Base-by-base conservation (phyloP, 225 moss, liverwort and hornwort genomes). In the Takakia lepidozioides region DNA sequence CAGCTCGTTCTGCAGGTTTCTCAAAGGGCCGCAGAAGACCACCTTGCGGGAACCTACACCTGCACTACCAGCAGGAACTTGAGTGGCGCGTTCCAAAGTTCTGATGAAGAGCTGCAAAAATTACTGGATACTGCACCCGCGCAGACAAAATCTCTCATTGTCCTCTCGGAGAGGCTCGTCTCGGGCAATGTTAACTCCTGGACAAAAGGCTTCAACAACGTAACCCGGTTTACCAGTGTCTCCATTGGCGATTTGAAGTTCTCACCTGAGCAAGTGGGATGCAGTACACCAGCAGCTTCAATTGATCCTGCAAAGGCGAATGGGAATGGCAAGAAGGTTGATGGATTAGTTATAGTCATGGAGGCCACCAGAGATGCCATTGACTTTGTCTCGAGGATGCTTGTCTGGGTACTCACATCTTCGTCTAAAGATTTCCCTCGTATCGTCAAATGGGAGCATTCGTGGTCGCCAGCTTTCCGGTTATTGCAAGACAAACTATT, bases 351-450 rank as follows among this genome's bases (percentile, higher is more conserved):
- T 4, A 48, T 66, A 0, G 71, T 71, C 46, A 71, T 76, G 76
- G 63, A 67, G 19, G 67, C 71, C 10, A 76, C 76, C 1, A 59
- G 71, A 17, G 67, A 76, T 38, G 71, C 76, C 19, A 76, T 71
- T 0, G 71, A 76, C 32, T 76, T 76, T 37, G 62, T 76, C 4
- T 62, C 76, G 29, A 76, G 71, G 30, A 67, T 76, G 16, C 49
- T 76, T 23, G 52, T 76, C 1, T 76, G 76, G 76, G 60, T 71
- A 22, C 63, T 76, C 35, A 61, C 57, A 49, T 49, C 66, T 1
- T 55, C 62, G 17, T 60, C 65, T 14, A 43, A 66, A 8, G 48
- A 38, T 19, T 63, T 61, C 2, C 66, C 55, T 5, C 27, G 41
- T 2, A 36, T 59, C 7, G 8, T 15, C 1, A 71, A 66, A 4